phyloP scores from a whole-genome alignment of 495 filamentous ascomycete species.

The Podospora comata region DNA sequence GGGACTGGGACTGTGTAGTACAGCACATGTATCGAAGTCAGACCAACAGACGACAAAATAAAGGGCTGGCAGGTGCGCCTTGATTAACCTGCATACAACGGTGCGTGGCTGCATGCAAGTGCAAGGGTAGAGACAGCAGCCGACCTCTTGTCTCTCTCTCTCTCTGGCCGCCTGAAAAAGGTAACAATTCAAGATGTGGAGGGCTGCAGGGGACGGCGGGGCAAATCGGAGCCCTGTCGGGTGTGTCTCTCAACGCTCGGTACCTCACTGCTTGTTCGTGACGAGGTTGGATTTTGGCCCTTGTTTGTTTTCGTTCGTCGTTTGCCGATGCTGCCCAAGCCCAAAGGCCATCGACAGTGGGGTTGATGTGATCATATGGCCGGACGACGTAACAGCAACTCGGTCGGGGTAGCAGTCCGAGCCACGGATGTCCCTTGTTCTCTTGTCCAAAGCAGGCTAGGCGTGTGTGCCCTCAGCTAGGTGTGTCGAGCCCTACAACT shows the following conservation, averaged over 20 bases:
- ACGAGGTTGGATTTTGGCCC: neutral
- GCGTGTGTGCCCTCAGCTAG: neutral
- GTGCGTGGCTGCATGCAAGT: neutral
- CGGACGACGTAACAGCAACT: neutral
- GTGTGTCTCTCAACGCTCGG: neutral
- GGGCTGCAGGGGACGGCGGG: neutral
- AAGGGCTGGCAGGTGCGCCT: neutral
- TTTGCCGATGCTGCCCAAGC: neutral
- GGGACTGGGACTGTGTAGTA: no score
- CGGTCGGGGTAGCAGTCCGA: conserved; percentile 3
- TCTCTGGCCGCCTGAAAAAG: neutral
- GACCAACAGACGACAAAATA: neutral
- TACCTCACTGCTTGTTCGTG: neutral
- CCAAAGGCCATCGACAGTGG: neutral
- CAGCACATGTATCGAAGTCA: neutral
- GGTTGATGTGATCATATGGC: conserved; percentile 1
- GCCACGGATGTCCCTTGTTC: neutral
- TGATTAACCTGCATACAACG: conserved; percentile 6
- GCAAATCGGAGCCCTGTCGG: neutral
- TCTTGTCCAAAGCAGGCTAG: neutral
- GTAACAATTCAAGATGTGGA: neutral
- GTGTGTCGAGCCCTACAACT: neutral
- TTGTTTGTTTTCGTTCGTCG: neutral
- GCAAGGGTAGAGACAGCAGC: neutral
- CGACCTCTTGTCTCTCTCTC: neutral